Evolutionary conservation across 1,139 yeast genomes (phyloP), one percentile per base, ranked within the genome.

Genomic region (Geotrichum histeridarum): DNA sequence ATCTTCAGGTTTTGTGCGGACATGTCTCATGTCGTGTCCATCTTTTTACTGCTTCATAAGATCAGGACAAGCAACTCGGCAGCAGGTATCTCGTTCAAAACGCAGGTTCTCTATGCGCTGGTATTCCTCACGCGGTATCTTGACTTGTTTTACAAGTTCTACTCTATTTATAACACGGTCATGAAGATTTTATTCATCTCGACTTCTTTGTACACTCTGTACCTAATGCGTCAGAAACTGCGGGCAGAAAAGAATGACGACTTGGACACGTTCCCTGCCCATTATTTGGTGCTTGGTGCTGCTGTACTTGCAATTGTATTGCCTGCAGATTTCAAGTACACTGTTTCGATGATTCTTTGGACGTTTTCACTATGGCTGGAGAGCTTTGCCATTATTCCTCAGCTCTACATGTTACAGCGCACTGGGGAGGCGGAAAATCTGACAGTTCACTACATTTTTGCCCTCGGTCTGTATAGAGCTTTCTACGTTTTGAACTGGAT

Each of bases 401-500:
- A 93, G 71, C 76, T 93, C 67, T 90, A 84, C 70, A 81, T 93
- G 79, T 77, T 93, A 58, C 96, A 91, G 67, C 84, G 87, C 62
- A 83, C 94, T 1, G 97, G 97, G 14, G 86, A 86, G 65, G 94
- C 97, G 1, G 87, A 86, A 69, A 80, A 86, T 59, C 76, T 93
- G 65, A 93, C 98, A 14, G 80, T 86, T 52, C 97, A 93, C 70
- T 93, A 93, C 70, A 88, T 93, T 60, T 90, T 91, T 70, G 96
- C 98, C 1, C 76, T 93, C 67, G 99, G 99, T 14, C 62, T 85
- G 8, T 93, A 93, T 75, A 79, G 99, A 63, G 87, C 90, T 0
- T 76, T 93, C 55, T 93, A 93, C 70, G 82, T 93, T 62, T 94
- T 96, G 61, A 93, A 91, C 72, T 93, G 99, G 99, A 71, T 90